A percentile compares a stretch with the other conserved stretches of the same genome.
These are phyloP conservation scores for Tulasnella sp. DNA, from an alignment of 768 basidiomycete species.

Conservation along the genomic window DNA sequence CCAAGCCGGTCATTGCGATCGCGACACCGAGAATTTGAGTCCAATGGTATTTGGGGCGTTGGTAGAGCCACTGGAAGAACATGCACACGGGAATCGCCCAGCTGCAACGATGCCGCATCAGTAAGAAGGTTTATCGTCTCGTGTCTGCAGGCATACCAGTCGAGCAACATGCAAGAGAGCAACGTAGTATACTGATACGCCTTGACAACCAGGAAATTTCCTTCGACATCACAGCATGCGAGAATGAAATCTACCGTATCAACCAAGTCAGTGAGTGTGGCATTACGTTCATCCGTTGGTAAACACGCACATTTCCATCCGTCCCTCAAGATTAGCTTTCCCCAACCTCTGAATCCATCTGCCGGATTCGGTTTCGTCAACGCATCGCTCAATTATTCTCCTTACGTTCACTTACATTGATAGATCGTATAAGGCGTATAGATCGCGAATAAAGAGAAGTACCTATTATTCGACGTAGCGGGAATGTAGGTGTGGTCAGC, in stretches of 20 bases:
- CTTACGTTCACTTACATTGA: slow-evolving; percentile 42
- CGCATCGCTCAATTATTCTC: not conserved
- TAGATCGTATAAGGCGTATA: slow-evolving; percentile 90
- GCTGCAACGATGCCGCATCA: slow-evolving; percentile 25
- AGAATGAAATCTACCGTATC: slow-evolving; percentile 52
- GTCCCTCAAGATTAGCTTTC: slow-evolving; percentile 53
- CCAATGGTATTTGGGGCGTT: slow-evolving; percentile 71
- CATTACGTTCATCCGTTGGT: not conserved
- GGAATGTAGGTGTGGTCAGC: not conserved
- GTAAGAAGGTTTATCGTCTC: not conserved
- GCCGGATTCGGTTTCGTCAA: not conserved
- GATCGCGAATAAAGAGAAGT: slow-evolving; percentile 58
- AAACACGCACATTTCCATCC: slow-evolving; percentile 72
- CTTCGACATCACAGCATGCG: slow-evolving; percentile 75
- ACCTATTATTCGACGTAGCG: slow-evolving; percentile 34
- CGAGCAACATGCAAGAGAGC: slow-evolving; percentile 84
- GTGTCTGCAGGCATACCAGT: slow-evolving; percentile 41
- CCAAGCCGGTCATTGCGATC: slow-evolving; percentile 65
- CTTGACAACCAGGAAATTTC: slow-evolving; percentile 76
- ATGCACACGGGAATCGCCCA: slow-evolving; percentile 87
- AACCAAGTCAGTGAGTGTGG: not conserved
- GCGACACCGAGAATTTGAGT: slow-evolving; percentile 67
- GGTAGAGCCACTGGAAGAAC: slow-evolving; percentile 72
- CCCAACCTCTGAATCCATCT: slow-evolving; percentile 84
- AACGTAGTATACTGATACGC: slow-evolving; percentile 81